phyloP scores from a whole-genome alignment of 805 yeast species.

The Kodamaea sagamina region DNA sequence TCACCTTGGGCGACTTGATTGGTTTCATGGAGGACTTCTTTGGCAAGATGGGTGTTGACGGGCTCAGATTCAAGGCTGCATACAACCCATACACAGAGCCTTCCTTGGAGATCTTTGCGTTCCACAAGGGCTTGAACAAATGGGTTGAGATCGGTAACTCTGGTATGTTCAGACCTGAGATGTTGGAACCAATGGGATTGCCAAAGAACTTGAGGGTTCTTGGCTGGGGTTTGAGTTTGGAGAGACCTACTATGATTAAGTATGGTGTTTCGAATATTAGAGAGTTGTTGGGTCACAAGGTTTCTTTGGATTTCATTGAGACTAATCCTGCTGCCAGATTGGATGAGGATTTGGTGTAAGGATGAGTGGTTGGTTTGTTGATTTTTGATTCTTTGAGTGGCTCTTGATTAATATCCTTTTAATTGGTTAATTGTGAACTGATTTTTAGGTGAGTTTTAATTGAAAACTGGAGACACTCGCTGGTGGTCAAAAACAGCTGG shows the following conservation, averaged over 20 bases:
- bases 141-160: conserved; percentile 99
- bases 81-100: conserved; percentile 99
- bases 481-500: too few relatives aligned
- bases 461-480: too few relatives aligned
- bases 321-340: conserved; percentile 96
- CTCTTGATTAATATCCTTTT: too few relatives aligned
- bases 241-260: conserved; percentile 99
- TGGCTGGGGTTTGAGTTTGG: conserved; percentile 97
- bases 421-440: too few relatives aligned
- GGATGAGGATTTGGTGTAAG: conserved; percentile 53
- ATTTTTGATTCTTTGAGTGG: too few relatives aligned
- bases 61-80: conserved; percentile 96
- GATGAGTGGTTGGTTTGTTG: too few relatives aligned
- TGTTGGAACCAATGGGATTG: conserved; percentile 97
- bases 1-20: conserved; percentile 93
- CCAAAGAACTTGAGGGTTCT: conserved; percentile 91
- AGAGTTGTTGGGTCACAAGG: conserved; percentile 96
- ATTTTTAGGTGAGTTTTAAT: too few relatives aligned
- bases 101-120: conserved; percentile 94
- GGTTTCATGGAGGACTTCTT: conserved; percentile 98
- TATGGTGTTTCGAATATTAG: conserved; percentile 94
- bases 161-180: conserved; percentile 99
- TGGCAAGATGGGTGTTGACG: conserved; percentile 94
- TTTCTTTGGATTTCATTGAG: conserved; percentile 89
- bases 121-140: conserved; percentile 89